phyloP scores from a whole-genome alignment of 441 rosid species.

The Mallotus japonicus region DNA sequence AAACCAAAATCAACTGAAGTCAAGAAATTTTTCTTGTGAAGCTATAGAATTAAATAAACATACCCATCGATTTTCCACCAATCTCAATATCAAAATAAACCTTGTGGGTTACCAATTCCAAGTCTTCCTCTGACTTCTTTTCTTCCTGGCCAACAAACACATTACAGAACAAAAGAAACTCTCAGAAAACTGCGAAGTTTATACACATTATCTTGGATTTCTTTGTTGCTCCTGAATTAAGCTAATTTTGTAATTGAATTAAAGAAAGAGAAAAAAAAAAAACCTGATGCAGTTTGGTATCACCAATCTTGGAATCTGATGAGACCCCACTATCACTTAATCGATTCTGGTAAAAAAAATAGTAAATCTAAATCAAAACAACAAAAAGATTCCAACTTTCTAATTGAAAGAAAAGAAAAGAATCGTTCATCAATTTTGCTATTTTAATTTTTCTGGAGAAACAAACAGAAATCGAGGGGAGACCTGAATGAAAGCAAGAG shows the following conservation, averaged over 20 bases:
- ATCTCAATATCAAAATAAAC: constrained; percentile 84
- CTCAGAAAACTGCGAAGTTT: too few species aligned
- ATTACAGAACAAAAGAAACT: neutral
- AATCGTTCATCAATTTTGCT: neutral
- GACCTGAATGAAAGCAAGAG: constrained; percentile 77
- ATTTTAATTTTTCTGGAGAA: neutral
- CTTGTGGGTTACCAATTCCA: constrained; percentile 64
- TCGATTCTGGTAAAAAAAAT: constrained; percentile 39
- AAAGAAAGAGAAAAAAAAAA: neutral
- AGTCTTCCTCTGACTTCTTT: constrained; percentile 36
- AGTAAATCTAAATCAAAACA: neutral
- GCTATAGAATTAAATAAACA: constrained; percentile 1
- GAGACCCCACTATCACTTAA: constrained; percentile 50
- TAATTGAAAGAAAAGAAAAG: neutral
- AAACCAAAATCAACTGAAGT: neutral
- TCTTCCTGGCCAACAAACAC: constrained; percentile 20
- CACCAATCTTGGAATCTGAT: constrained; percentile 31
- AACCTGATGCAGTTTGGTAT: constrained; percentile 38
- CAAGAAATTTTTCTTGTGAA: neutral
- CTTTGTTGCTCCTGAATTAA: neutral
- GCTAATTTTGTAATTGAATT: neutral
- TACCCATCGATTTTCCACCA: constrained; percentile 69
- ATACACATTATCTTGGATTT: neutral
- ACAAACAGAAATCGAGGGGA: neutral
- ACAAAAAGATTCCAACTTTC: neutral